Conservation (phyloP, 2,329 filamentous ascomycete genomes). For the Penicillium sp. region DNA sequence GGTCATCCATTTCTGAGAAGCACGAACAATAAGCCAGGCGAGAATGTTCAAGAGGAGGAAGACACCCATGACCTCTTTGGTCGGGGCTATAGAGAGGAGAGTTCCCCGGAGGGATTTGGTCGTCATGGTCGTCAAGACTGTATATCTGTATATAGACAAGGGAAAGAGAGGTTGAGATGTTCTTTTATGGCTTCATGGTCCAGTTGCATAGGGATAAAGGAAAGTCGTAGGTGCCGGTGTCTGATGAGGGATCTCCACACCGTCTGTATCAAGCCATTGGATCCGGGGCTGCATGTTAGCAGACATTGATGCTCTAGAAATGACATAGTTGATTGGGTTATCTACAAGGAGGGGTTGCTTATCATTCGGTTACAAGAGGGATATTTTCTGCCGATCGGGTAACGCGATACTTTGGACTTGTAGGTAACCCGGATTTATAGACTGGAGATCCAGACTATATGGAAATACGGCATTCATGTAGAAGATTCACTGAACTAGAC, state of each 20-base stretch:
- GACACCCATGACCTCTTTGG: constrained; percentile 15
- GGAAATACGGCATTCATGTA: background rate
- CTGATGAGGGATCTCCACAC: background rate
- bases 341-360: constrained; percentile 12
- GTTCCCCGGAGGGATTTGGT: constrained; percentile 1
- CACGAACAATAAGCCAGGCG: constrained; percentile 27
- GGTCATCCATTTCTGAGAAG: constrained; percentile 27
- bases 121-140: background rate
- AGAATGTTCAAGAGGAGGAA: constrained; percentile 22
- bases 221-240: background rate
- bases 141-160: background rate
- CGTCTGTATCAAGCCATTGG: constrained; percentile 13
- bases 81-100: constrained; percentile 2
- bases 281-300: constrained; percentile 15
- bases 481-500: background rate
- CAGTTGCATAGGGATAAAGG: background rate
- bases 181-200: background rate
- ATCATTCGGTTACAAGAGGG: constrained; percentile 19
- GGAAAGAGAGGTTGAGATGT: background rate
- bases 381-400: constrained; percentile 37
- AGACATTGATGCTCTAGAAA: background rate
- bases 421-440: constrained; percentile 10
- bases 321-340: constrained; percentile 9
- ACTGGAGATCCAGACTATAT: no score
- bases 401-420: constrained; percentile 21